Evolutionary conservation across 129 eudicot genomes (phyloP), one percentile per base, ranked within the genome.

Genomic region (Escallonia rubra): DNA sequence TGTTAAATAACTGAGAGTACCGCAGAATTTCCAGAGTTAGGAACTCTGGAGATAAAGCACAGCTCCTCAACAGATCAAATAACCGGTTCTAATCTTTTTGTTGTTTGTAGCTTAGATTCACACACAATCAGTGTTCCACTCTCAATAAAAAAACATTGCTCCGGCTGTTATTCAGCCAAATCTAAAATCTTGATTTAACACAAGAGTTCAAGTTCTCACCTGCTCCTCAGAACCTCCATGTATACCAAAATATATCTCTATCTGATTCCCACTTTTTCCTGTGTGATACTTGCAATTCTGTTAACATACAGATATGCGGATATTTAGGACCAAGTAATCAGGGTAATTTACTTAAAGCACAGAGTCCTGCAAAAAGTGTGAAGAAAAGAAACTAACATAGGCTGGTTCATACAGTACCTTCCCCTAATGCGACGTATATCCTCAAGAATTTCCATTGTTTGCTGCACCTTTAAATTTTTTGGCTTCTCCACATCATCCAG

Each of bases 231-330:
- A 58, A 49, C 41, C 51, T 64, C 34, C 23, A 38, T 44, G 12
- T 16, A n/a, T 23, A 23, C 3, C 34, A n/a, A 9, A 45, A 7
- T 43, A 15, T 56, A 39, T 52, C 56, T 63, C 59, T 54, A 78
- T 51, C 69, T 62, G 69, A 44, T 59, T 66, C 61, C 70, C 75
- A 63, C 60, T 53, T 72, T 60, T 58, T 68, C 56, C 72, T 72
- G 88, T 79, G 63, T 67, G 67, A 72, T 80, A 51, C 67, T 72
- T 72, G 85, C 78, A 64, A 85, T 82, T 70, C 96, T 88, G 91
- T 75, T 73, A 75, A 70, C 62, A 72, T 4, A 67, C 10, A 66
- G 40, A 68, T 23, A 63, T 45, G 53, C 52, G 8, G 8, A 61
- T 53, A 61, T 41, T 34, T 65, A 72, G 23, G 43, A 10, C 10